These are phyloP conservation scores for Fagopyrum tataricum DNA, from an alignment of 148 eudicot species.

Conservation along the genomic window DNA sequence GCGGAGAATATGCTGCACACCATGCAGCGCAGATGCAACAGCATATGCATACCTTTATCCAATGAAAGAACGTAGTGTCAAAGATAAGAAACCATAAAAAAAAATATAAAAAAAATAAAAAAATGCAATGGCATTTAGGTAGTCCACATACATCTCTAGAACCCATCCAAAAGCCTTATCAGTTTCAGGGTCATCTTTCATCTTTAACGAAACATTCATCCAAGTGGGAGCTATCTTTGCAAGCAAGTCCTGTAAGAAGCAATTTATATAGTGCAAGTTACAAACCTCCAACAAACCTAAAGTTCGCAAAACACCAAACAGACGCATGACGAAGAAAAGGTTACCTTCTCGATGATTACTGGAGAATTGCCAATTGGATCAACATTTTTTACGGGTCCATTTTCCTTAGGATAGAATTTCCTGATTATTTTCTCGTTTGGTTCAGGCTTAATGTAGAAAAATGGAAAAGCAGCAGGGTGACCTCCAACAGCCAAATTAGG, in stretches of 20 bases:
- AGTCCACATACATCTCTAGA: constrained; percentile 57
- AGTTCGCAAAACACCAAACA: not conserved
- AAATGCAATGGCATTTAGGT: not conserved
- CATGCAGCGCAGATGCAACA: constrained; percentile 92
- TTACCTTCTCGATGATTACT: constrained; percentile 28
- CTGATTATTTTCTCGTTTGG: constrained; percentile 66
- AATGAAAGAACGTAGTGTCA: not conserved
- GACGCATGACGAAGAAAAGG: not conserved
- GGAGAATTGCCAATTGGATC: constrained; percentile 96
- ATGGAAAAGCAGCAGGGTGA: constrained; percentile 82
- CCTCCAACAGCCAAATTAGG: constrained; percentile 82
- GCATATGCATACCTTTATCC: constrained; percentile 89
- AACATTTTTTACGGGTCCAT: constrained; percentile 74
- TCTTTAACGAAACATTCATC: constrained; percentile 82
- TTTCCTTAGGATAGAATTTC: constrained; percentile 68
- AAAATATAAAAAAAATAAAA: not conserved
- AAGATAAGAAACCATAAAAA: not conserved
- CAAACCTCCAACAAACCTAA: not conserved
- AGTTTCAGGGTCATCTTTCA: constrained; percentile 83
- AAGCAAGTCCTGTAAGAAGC: constrained; percentile 32
- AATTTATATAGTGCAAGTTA: not conserved
- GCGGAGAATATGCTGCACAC: constrained; percentile 81
- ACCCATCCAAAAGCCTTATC: constrained; percentile 87
- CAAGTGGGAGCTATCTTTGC: constrained; percentile 86
- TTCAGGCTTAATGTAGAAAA: constrained; percentile 87